Evolutionary conservation across 306 rosid genomes (phyloP).

Genomic region (Adenanthera pavonina): DNA sequence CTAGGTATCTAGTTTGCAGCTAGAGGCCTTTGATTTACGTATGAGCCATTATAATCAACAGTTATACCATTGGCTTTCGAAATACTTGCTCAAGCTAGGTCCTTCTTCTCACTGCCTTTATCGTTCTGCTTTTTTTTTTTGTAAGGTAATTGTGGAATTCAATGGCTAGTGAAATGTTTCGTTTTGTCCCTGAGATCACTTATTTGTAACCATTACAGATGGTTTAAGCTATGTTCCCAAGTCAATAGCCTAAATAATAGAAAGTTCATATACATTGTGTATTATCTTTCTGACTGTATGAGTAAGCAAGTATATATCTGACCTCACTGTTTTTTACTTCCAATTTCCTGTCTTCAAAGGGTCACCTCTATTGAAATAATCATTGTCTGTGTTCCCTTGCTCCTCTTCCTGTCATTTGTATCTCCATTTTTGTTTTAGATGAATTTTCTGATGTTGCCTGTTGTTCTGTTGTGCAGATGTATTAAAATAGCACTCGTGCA

Average conservation of each 20-base stretch:
- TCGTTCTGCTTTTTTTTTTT: not conserved
- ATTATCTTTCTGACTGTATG: too few species aligned
- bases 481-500: constrained; percentile 91
- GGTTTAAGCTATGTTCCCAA: not conserved
- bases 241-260: not conserved
- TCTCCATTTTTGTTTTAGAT: constrained; percentile 22
- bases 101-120: not conserved
- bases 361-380: constrained; percentile 25
- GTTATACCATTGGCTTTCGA: constrained; percentile 17
- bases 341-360: not conserved
- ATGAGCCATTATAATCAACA: constrained; percentile 12
- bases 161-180: constrained; percentile 25
- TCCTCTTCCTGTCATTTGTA: not conserved
- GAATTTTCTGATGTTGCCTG: constrained; percentile 19
- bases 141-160: constrained; percentile 8
- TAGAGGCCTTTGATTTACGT: constrained; percentile 26
- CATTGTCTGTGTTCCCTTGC: constrained; percentile 25
- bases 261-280: not conserved
- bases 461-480: constrained; percentile 65
- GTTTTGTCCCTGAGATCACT: constrained; percentile 7
- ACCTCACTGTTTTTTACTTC: not conserved
- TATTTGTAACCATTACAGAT: not conserved
- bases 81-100: constrained; percentile 20
- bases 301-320: not conserved
- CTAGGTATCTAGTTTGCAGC: not conserved